Evolutionary conservation across 73 alveolate genomes (phyloP).

Genomic region (Tetrahymena borealis): DNA sequence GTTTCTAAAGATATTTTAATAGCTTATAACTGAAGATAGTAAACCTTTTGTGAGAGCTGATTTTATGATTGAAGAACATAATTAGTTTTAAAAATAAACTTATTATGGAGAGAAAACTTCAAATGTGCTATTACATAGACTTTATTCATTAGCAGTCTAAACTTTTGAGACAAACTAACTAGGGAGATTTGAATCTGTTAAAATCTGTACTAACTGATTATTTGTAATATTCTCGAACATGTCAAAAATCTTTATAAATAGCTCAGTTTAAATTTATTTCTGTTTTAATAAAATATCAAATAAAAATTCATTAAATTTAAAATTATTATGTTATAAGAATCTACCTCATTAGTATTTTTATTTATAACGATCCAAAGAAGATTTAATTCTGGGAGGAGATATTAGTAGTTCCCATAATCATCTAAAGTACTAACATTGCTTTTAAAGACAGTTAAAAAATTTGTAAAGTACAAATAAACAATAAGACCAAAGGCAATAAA

Average conservation of each 20-base stretch:
- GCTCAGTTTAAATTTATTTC: background rate
- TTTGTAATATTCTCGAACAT: background rate
- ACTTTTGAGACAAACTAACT: background rate
- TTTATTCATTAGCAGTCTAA: background rate
- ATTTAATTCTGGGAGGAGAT: background rate
- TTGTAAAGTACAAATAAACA: background rate
- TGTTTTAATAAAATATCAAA: background rate
- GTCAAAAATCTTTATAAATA: background rate
- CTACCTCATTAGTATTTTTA: background rate
- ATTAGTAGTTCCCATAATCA: background rate
- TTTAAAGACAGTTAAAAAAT: background rate
- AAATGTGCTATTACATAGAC: background rate
- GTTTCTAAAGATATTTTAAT: background rate
- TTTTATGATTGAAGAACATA: background rate
- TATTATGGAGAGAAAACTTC: background rate
- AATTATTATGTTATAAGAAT: background rate
- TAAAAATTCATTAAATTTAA: background rate
- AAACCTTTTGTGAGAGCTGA: background rate
- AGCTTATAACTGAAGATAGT: background rate
- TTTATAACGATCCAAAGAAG: background rate
- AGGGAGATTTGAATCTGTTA: background rate
- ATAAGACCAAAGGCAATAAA: background rate
- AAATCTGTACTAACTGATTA: background rate
- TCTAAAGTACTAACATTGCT: background rate
- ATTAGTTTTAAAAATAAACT: background rate